A percentile compares a stretch with the other conserved stretches of the same genome.
Evolutionary conservation across 148 eudicot genomes (phyloP).

Genomic region (Tetragonia tetragonoides): DNA sequence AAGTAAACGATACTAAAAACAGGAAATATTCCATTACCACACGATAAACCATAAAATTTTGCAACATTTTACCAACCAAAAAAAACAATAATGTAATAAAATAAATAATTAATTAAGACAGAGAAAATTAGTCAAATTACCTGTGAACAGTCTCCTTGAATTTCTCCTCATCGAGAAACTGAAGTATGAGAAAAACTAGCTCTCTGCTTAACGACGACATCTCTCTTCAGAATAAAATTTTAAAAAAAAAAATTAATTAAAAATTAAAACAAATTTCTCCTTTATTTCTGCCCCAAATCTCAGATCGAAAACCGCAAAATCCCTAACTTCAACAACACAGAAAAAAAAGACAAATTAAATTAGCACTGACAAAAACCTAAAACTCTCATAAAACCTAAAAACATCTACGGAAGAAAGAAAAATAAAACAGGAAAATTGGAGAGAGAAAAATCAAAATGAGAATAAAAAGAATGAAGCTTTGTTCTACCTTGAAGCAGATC

Average conservation of each 20-base stretch:
- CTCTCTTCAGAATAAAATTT: slow-evolving; percentile 10
- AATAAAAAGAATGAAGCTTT: background rate
- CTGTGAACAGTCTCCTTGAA: slow-evolving; percentile 81
- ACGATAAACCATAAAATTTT: background rate
- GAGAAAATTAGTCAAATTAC: slow-evolving; percentile 32
- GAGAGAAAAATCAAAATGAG: background rate
- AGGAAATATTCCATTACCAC: slow-evolving; percentile 17
- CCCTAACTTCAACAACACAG: slow-evolving; percentile 27
- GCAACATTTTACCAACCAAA: background rate
- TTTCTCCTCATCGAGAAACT: slow-evolving; percentile 96
- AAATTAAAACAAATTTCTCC: background rate
- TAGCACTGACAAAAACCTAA: background rate
- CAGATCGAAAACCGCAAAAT: slow-evolving; percentile 32
- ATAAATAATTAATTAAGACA: slow-evolving; percentile 4
- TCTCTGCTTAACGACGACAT: slow-evolving; percentile 93
- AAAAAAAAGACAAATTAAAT: background rate
- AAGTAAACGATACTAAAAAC: slow-evolving; percentile 25
- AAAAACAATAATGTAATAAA: background rate
- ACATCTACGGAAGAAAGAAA: background rate
- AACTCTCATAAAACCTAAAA: background rate
- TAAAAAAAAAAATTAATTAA: background rate
- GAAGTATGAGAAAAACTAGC: slow-evolving; percentile 84
- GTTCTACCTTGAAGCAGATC: slow-evolving; percentile 29
- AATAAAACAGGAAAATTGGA: background rate
- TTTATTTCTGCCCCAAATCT: slow-evolving; percentile 23